Conservation (phyloP, 305 asterid genomes). For the Fraxinus baroniana region DNA sequence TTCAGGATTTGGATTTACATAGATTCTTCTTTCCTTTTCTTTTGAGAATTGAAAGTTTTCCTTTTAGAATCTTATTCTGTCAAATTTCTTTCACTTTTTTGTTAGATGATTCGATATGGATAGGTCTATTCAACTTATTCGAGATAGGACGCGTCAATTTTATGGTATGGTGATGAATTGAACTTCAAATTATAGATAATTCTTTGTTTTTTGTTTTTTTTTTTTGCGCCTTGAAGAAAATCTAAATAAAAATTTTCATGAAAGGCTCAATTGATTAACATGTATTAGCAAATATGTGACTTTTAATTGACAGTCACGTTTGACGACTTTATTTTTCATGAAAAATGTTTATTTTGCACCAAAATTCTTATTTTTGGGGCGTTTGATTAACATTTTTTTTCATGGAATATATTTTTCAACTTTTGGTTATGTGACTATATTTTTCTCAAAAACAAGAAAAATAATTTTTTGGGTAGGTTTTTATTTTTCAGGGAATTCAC, state of each 20-base stretch:
- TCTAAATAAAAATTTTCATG: neutral
- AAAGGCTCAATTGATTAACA: no score
- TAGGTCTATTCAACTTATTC: neutral
- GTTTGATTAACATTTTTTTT: no score
- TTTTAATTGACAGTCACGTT: no score
- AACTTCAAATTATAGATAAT: neutral
- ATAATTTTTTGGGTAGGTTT: no score
- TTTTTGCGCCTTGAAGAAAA: neutral
- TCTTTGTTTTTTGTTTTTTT: neutral
- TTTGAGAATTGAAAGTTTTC: neutral
- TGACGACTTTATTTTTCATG: no score
- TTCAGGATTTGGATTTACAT: neutral
- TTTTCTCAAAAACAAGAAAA: no score
- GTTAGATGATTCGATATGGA: neutral
- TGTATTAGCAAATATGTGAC: neutral
- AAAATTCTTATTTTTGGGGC: no score
- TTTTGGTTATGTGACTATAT: no score
- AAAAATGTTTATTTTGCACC: no score
- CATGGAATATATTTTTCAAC: no score
- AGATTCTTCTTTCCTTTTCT: neutral
- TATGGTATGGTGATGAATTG: neutral
- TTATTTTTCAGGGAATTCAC: no score
- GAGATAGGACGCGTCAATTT: neutral
- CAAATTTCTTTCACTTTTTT: neutral
- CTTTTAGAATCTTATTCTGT: neutral